Evolutionary conservation across 257 asterid species (phyloP).

Genomic region (Fraxinus americana): DNA sequence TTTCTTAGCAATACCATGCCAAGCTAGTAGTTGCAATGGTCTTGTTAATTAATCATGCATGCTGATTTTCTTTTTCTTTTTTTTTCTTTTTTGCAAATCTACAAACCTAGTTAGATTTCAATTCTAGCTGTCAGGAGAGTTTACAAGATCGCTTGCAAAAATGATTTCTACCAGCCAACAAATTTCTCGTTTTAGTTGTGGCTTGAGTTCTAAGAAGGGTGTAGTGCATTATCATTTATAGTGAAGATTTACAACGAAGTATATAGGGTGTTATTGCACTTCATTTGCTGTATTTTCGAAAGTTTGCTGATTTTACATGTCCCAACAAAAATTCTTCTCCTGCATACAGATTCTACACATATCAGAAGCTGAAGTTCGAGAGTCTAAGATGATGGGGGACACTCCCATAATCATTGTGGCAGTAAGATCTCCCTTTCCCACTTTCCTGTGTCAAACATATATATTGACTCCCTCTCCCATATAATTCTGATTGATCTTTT

Average conservation of each 20-base stretch:
- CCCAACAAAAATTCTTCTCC: neutral
- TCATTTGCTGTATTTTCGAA: too few relatives aligned
- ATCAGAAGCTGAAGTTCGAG: slow-evolving; percentile 85
- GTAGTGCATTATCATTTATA: neutral
- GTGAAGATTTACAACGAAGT: too few relatives aligned
- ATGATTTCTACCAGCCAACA: neutral
- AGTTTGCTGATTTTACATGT: slow-evolving; percentile 6
- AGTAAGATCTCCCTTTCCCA: slow-evolving; percentile 40
- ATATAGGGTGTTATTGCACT: too few relatives aligned
- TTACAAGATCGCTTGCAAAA: neutral
- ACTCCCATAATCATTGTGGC: slow-evolving; percentile 79
- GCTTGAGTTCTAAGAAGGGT: neutral
- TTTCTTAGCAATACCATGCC: neutral
- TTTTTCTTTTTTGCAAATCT: neutral
- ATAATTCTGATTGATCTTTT: slow-evolving; percentile 21
- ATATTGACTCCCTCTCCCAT: neutral
- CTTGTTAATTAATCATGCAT: neutral
- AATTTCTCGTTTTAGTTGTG: neutral
- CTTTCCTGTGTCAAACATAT: neutral
- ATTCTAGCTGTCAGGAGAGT: neutral
- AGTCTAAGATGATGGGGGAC: slow-evolving; percentile 97
- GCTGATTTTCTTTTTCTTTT: neutral
- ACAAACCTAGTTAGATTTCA: neutral
- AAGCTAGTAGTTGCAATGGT: neutral
- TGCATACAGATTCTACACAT: slow-evolving; percentile 82